These are phyloP conservation scores for Parathielavia appendiculata DNA, from an alignment of 495 filamentous ascomycete genomes.

Conservation along the genomic window DNA sequence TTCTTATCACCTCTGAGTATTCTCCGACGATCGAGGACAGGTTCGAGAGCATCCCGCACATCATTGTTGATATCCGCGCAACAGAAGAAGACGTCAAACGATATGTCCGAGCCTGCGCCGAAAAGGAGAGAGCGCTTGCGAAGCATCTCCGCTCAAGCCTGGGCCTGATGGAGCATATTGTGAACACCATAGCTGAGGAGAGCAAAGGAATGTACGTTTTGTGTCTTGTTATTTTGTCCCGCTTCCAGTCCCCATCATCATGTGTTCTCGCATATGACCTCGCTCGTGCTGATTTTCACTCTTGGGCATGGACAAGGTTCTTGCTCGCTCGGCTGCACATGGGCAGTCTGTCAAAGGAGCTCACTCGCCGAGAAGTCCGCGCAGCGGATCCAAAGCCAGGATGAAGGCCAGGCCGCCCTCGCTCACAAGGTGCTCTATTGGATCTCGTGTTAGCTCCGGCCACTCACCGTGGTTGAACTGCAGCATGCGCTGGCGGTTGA, in stretches of 20 bases:
- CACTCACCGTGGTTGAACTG: slow-evolving; percentile 42
- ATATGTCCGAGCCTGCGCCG: slow-evolving; percentile 31
- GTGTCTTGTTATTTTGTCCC: no score
- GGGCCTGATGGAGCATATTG: not conserved
- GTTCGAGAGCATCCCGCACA: not conserved
- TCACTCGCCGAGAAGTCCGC: not conserved
- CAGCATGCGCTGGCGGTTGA: slow-evolving; percentile 46
- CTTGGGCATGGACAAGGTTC: not conserved
- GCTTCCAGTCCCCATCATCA: no score
- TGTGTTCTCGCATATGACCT: not conserved
- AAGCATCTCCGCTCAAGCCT: slow-evolving; percentile 13
- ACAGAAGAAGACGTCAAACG: slow-evolving; percentile 30
- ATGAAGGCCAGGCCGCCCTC: slow-evolving; percentile 23
- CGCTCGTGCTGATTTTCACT: no score
- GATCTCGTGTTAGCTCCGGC: slow-evolving; percentile 40
- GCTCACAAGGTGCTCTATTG: slow-evolving; percentile 41
- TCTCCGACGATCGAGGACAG: slow-evolving; percentile 15
- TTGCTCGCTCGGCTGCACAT: not conserved
- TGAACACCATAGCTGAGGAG: not conserved
- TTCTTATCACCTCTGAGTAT: slow-evolving; percentile 41
- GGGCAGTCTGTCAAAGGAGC: not conserved
- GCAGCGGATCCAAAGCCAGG: slow-evolving; percentile 40
- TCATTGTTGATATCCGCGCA: slow-evolving; percentile 37
- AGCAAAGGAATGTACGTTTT: no score
- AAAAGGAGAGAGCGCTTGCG: not conserved